Base-by-base conservation (phyloP, 2,329 filamentous ascomycete species). In the Fusarium albosuccineum region DNA sequence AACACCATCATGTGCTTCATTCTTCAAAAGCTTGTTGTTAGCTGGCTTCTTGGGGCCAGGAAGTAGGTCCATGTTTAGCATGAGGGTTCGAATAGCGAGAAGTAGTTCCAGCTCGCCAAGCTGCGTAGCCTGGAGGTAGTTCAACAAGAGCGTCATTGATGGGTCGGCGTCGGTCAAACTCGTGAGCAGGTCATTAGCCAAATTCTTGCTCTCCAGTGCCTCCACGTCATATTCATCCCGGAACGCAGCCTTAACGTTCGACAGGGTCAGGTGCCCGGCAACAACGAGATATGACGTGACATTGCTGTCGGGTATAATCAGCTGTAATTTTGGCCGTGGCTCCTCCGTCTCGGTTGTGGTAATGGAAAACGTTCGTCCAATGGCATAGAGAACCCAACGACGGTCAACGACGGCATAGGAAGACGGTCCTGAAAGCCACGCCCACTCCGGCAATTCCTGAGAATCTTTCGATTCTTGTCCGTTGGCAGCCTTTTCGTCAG, bases 41-140 rank as follows among this genome's bases (percentile, higher is more conserved):
- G 68, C 78, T 51, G 70, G 67, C 66, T 71, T 77, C 57, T 68
- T 77, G 9, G 75, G 66, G 51, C 84, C 82, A 33, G 82, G 80
- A 22, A 87, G 80, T 34, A 89, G 76, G 62, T 91, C 90, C 40
- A 94, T 84, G 69, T 89, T 93, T 46, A 87, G 84, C 81, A 94
- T 91, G 14, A 94, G 81, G 3, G 86, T 79, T 54, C 88, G 86
- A 53, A 94, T 86, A 5, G 89, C 86, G 57, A 89, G 81, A 2
- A 93, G 83, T 6, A 94, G 82, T 74, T 94, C 91, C 4, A 84
- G 79, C 40, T 91, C 82, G 4, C 88, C 87, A 16, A 93, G 83
- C 70, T 88, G 87, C 8, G 90, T 91, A 6, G 85, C 84, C 39
- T 87, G 86, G 7, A 94, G 81, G 60, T 92, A 87, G 57, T 85